phyloP scores from a whole-genome alignment of 2,329 filamentous ascomycete genomes.

The Mollisiaceae sp. region DNA sequence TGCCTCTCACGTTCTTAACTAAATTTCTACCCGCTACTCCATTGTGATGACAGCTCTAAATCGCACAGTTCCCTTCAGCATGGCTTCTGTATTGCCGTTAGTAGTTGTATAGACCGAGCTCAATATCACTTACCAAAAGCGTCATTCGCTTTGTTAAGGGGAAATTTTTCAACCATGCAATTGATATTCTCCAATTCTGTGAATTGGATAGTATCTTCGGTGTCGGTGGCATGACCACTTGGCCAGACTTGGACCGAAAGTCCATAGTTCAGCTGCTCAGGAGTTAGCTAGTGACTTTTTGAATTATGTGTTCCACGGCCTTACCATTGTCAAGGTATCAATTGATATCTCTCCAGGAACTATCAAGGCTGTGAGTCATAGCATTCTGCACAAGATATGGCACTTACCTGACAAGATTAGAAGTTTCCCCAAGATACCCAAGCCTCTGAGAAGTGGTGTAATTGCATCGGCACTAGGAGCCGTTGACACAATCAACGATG shows the following conservation, averaged over 20 bases:
- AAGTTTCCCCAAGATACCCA: constrained; percentile 50
- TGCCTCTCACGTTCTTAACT: too few species aligned
- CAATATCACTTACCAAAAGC: not conserved
- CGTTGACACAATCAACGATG: constrained; percentile 64
- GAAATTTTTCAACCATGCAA: constrained; percentile 69
- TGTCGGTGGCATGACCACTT: constrained; percentile 65
- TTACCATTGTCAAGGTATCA: not conserved
- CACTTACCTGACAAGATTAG: not conserved
- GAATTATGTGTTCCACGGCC: not conserved
- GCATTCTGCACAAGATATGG: not conserved
- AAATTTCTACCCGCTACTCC: not conserved
- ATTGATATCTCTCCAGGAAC: not conserved
- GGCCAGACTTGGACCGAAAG: constrained; percentile 68
- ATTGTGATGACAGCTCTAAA: constrained; percentile 1
- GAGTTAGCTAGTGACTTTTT: not conserved
- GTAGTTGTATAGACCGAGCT: not conserved
- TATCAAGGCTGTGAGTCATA: not conserved
- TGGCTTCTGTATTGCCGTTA: not conserved
- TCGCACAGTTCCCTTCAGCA: not conserved
- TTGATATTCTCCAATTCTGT: constrained; percentile 63
- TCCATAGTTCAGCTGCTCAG: not conserved
- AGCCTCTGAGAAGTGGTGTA: constrained; percentile 50
- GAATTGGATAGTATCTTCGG: constrained; percentile 70
- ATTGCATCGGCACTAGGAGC: constrained; percentile 64
- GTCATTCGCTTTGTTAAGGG: constrained; percentile 48